Conservation (phyloP, 192 early-diverging fungal genomes). For the Entrophospora sp. region DNA sequence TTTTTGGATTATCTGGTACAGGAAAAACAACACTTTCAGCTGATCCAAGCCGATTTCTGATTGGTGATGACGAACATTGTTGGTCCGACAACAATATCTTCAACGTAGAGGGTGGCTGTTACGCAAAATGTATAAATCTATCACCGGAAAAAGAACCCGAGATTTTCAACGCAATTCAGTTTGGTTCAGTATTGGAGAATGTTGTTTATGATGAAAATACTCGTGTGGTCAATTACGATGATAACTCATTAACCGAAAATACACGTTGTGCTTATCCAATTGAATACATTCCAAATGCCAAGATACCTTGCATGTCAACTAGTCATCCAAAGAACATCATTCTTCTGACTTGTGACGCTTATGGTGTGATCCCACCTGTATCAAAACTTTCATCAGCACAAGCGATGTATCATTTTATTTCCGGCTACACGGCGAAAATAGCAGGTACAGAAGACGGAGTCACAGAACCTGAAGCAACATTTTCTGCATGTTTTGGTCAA, state of each 20-base stretch:
- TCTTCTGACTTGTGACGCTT: slow-evolving; percentile 93
- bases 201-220: slow-evolving; percentile 74
- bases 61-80: slow-evolving; percentile 99
- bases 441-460: slow-evolving; percentile 95
- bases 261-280: slow-evolving; percentile 96
- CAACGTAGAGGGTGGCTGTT: slow-evolving; percentile 99
- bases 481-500: slow-evolving; percentile 89
- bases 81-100: slow-evolving; percentile 96
- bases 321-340: slow-evolving; percentile 93
- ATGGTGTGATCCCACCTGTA: slow-evolving; percentile 91
- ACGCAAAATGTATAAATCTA: slow-evolving; percentile 94
- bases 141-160: slow-evolving; percentile 97
- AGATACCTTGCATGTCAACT: slow-evolving; percentile 79
- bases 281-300: slow-evolving; percentile 88
- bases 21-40: slow-evolving; percentile 98
- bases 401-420: slow-evolving; percentile 97
- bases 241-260: slow-evolving; percentile 83
- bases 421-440: slow-evolving; percentile 97
- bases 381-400: slow-evolving; percentile 80
- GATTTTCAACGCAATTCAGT: slow-evolving; percentile 93
- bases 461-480: slow-evolving; percentile 84
- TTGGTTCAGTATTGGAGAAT: slow-evolving; percentile 90
- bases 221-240: slow-evolving; percentile 72
- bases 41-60: slow-evolving; percentile 83
- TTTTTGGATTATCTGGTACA: slow-evolving; percentile 97